Percentiles rank a stretch among this genome's conserved stretches.
phyloP scores from a whole-genome alignment of 371 early-diverging fungal genomes.

The Thermomucor indicae-seudaticae region DNA sequence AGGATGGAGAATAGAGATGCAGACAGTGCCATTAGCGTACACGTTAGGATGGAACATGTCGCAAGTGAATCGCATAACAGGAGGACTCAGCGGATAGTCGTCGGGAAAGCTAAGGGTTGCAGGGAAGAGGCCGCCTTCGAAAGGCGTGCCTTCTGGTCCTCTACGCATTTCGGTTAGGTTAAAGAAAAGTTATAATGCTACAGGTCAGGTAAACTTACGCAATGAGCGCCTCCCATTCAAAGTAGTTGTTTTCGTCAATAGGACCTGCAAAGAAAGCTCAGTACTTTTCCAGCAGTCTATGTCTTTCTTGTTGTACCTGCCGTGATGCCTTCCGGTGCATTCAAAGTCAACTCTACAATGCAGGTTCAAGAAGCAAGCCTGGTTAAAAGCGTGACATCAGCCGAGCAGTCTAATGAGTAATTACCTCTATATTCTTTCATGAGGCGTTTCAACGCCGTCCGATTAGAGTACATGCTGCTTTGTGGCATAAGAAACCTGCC shows the following conservation, averaged over 20 bases:
- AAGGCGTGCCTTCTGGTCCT: constrained; percentile 94
- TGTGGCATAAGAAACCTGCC: too few species aligned
- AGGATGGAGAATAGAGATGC: constrained; percentile 98
- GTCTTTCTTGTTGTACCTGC: constrained; percentile 60
- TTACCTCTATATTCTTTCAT: constrained; percentile 96
- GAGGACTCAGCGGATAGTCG: constrained; percentile 96
- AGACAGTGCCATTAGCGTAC: constrained; percentile 96
- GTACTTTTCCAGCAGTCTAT: neutral
- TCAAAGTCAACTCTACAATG: constrained; percentile 75
- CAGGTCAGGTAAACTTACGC: too few species aligned
- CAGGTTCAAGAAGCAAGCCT: neutral
- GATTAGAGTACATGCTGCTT: constrained; percentile 42
- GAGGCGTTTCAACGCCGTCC: constrained; percentile 89
- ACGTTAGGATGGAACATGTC: constrained; percentile 97
- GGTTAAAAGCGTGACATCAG: neutral
- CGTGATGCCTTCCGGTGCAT: constrained; percentile 95
- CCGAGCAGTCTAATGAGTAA: neutral
- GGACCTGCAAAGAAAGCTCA: constrained; percentile 57
- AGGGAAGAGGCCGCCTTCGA: constrained; percentile 85
- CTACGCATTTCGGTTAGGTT: too few species aligned
- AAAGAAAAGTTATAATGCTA: too few species aligned
- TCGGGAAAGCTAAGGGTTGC: constrained; percentile 86
- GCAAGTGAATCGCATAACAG: constrained; percentile 87
- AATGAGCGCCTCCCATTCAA: constrained; percentile 96
- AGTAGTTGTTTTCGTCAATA: constrained; percentile 87